Percentiles rank a stretch among this genome's conserved stretches.
phyloP scores from a whole-genome alignment of 2,329 filamentous ascomycete genomes.

The Aspergillus terreus region DNA sequence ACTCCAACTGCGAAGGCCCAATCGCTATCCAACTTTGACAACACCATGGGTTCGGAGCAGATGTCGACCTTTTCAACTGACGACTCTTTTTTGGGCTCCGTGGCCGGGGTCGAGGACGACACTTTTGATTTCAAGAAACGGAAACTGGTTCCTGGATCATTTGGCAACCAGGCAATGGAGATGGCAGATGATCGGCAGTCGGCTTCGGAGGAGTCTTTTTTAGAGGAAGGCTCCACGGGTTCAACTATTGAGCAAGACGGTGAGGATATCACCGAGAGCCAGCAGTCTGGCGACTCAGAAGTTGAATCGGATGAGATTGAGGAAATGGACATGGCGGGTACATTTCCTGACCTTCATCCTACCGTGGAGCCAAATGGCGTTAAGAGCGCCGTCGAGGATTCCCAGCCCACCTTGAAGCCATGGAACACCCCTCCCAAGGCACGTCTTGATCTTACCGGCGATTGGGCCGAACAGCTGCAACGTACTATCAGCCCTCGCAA shows the following conservation, averaged over 20 bases:
- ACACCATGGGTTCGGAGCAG: constrained; percentile 34
- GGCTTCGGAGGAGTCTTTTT: constrained; percentile 68
- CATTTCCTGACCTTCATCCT: constrained; percentile 68
- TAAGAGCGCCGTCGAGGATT: constrained; percentile 43
- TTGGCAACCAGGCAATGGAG: constrained; percentile 61
- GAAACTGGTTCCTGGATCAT: constrained; percentile 70
- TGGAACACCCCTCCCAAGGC: constrained; percentile 53
- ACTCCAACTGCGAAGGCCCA: constrained; percentile 43
- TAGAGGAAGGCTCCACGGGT: constrained; percentile 87
- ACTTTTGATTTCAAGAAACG: constrained; percentile 56
- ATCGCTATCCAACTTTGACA: constrained; percentile 23
- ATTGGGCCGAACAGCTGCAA: constrained; percentile 92
- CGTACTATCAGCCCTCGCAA: constrained; percentile 93
- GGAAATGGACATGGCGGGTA: constrained; percentile 80
- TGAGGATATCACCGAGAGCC: constrained; percentile 46
- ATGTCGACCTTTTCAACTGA: constrained; percentile 39
- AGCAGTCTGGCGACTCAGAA: constrained; percentile 62
- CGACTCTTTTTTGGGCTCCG: constrained; percentile 38
- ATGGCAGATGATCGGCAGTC: constrained; percentile 44
- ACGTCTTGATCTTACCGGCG: constrained; percentile 61
- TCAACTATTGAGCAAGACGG: constrained; percentile 62
- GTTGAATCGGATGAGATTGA: constrained; percentile 61
- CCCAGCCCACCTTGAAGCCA: constrained; percentile 27
- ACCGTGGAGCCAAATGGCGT: constrained; percentile 69
- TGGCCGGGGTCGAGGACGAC: constrained; percentile 48